Conservation (phyloP, 1,284 basidiomycete species). For the Cerioporus squamosus region DNA sequence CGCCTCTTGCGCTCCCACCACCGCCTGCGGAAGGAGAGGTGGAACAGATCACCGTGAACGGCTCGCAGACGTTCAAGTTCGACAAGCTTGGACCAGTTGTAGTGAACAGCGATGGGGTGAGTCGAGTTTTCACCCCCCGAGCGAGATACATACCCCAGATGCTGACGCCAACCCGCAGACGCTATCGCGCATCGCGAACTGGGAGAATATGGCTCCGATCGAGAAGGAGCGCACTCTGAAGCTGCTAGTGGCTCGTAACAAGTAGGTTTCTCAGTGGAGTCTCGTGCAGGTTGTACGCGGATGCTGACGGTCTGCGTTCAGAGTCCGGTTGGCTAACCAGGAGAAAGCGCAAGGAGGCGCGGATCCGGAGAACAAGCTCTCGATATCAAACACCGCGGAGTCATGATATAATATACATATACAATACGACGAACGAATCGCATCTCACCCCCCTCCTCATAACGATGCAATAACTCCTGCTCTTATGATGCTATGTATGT, state of each 20-base stretch:
- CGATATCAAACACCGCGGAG: not conserved
- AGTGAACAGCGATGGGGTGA: conserved; percentile 59
- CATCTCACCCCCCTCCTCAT: too few species aligned
- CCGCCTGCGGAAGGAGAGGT: conserved; percentile 9
- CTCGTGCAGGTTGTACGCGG: too few species aligned
- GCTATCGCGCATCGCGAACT: conserved; percentile 57
- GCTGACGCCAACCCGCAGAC: conserved; percentile 41
- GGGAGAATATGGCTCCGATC: conserved; percentile 52
- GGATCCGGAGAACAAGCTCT: not conserved
- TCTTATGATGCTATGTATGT: too few species aligned
- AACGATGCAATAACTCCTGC: too few species aligned
- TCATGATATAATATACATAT: not conserved
- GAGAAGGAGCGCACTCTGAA: conserved; percentile 53
- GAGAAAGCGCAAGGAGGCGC: not conserved
- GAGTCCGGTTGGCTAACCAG: not conserved
- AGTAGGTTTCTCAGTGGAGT: conserved; percentile 38
- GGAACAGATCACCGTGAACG: conserved; percentile 18
- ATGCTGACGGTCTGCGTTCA: not conserved
- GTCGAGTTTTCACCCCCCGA: conserved; percentile 18
- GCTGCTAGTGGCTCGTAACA: conserved; percentile 53
- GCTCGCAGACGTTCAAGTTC: conserved; percentile 40
- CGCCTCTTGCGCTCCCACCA: conserved; percentile 21
- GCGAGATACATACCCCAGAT: not conserved
- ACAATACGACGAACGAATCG: too few species aligned
- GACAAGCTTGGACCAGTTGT: conserved; percentile 60